Evolutionary conservation across 106 monocot species (phyloP).

Genomic region (Alisma plantagoaquatica): DNA sequence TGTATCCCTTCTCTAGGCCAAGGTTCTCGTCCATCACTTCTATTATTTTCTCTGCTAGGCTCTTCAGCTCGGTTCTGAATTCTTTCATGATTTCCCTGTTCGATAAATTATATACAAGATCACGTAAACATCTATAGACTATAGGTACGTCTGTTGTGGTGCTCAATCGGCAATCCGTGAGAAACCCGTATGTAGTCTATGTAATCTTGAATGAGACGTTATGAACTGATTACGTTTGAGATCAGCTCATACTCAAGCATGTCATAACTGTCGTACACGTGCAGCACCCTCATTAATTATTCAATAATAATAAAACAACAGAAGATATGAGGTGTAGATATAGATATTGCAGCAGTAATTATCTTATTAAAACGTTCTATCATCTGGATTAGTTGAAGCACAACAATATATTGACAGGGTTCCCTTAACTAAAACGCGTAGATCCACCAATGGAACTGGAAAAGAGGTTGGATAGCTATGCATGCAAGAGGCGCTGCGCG

Average conservation of each 20-base stretch:
- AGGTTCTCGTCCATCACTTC: constrained; percentile 47
- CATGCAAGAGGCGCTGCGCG: no score
- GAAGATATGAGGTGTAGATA: no score
- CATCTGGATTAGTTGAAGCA: no score
- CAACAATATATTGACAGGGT: no score
- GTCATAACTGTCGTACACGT: no score
- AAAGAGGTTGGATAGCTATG: no score
- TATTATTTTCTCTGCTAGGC: constrained; percentile 54
- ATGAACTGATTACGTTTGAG: neutral
- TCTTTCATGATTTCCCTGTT: constrained; percentile 60
- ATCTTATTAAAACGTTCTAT: no score
- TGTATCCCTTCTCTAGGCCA: constrained; percentile 43
- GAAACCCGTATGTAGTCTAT: neutral
- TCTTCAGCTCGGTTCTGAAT: constrained; percentile 41
- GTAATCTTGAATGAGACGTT: neutral
- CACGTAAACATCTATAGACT: neutral
- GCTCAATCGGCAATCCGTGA: neutral
- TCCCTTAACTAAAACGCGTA: no score
- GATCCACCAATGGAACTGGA: no score
- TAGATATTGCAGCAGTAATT: no score
- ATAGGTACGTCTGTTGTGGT: neutral
- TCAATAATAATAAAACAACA: no score
- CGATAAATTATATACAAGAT: neutral
- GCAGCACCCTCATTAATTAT: no score
- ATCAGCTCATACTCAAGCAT: neutral